These are phyloP conservation scores for Thielaviopsis punctulata DNA, from an alignment of 2,329 filamentous ascomycete species.

Conservation along the genomic window DNA sequence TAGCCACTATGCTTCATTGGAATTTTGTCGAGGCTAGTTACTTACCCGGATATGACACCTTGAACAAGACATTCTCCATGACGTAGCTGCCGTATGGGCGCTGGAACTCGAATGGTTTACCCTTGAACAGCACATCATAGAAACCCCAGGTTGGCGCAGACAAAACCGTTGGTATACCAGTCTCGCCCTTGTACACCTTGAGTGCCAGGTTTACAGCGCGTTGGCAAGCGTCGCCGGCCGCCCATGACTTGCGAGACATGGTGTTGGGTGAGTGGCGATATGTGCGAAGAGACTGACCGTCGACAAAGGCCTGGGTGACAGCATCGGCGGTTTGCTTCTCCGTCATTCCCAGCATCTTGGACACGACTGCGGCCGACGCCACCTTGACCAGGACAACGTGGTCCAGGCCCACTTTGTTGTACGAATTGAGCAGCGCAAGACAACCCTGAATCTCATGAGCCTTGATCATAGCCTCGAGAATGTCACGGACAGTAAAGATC, in stretches of 20 bases:
- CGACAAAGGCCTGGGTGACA: slow-evolving; percentile 92
- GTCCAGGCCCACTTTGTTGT: slow-evolving; percentile 95
- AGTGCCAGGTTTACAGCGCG: slow-evolving; percentile 80
- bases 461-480: slow-evolving; percentile 97
- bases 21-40: not conserved
- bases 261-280: slow-evolving; percentile 97
- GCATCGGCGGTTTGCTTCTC: slow-evolving; percentile 89
- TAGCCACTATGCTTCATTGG: not conserved
- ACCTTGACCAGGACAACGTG: slow-evolving; percentile 98
- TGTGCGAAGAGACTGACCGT: slow-evolving; percentile 87
- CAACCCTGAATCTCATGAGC: slow-evolving; percentile 98
- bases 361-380: slow-evolving; percentile 81
- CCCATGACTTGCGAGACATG: slow-evolving; percentile 99
- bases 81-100: slow-evolving; percentile 94
- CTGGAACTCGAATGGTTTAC: slow-evolving; percentile 92
- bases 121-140: slow-evolving; percentile 96
- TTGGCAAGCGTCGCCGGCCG: slow-evolving; percentile 94
- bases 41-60: slow-evolving; percentile 91
- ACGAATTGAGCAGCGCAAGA: slow-evolving; percentile 91
- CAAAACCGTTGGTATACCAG: slow-evolving; percentile 79
- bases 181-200: slow-evolving; percentile 82
- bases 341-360: slow-evolving; percentile 80
- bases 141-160: slow-evolving; percentile 92
- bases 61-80: slow-evolving; percentile 99
- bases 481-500: slow-evolving; percentile 73